Conservation (phyloP, 345 rosid species). For the Cardamine chenopodiifolia region DNA sequence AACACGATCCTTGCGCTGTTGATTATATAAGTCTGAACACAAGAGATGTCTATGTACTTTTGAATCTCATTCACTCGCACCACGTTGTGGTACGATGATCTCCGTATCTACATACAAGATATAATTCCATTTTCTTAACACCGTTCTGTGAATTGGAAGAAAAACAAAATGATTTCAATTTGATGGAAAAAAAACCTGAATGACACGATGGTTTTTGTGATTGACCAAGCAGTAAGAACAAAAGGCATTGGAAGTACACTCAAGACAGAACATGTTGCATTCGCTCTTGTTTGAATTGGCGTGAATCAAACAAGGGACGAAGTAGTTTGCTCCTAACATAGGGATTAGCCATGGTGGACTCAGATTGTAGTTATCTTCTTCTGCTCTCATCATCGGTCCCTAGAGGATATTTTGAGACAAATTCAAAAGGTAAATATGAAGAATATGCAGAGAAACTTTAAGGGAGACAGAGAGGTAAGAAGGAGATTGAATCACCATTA, state of each 20-base stretch:
- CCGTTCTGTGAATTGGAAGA: neutral
- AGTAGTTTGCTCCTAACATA: constrained; percentile 72
- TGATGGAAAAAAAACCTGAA: constrained; percentile 59
- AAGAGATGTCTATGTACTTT: constrained; percentile 77
- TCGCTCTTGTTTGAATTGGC: constrained; percentile 74
- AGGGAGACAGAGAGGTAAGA: neutral
- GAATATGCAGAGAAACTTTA: neutral
- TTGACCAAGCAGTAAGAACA: constrained; percentile 69
- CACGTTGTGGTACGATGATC: constrained; percentile 95
- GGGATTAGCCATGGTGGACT: constrained; percentile 82
- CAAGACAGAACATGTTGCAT: constrained; percentile 87
- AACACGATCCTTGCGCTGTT: constrained; percentile 93
- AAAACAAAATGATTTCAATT: neutral
- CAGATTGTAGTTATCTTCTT: constrained; percentile 26
- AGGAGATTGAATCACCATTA: constrained; percentile 43
- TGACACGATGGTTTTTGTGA: constrained; percentile 71
- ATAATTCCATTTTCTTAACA: neutral
- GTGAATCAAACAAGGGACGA: constrained; percentile 63
- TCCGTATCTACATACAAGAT: constrained; percentile 64
- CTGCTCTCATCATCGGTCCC: constrained; percentile 51
- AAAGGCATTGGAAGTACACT: constrained; percentile 64
- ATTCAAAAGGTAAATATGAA: neutral
- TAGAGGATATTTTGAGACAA: neutral
- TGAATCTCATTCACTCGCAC: constrained; percentile 89
- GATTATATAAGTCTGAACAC: constrained; percentile 87